Evolutionary conservation across 768 basidiomycete genomes (phyloP), one percentile per base, ranked within the genome.

Genomic region (Tulasnella sp.): DNA sequence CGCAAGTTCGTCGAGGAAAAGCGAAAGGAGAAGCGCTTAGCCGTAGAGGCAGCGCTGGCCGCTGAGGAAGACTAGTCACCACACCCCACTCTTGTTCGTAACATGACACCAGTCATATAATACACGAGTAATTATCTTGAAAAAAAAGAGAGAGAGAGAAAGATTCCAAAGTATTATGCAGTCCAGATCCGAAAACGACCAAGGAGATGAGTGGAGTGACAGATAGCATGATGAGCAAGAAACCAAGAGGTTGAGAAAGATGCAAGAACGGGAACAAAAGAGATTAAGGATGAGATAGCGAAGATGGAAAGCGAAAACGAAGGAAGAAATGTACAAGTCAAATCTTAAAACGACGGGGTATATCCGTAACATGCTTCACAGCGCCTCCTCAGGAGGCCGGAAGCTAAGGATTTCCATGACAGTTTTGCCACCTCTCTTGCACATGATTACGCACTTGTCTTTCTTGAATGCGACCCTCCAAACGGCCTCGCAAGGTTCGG

Each of bases 401-500:
- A 92, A 90, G 80, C 89, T 91, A 90, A 94, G 92, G 75, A 96
- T 90, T 87, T 97, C 96, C 84, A 96, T 89, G 26, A 93, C 90
- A 74, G 93, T 95, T 87, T 91, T 92, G 37, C 91, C 92, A 40
- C 87, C 89, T 78, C 93, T 87, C 86, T 90, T 91, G 84, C 93
- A 93, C 86, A 95, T 89, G 57, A 98, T 87, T 26, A 92, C 93
- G 83, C 90, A 92, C 73, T 89, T 89, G 83, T 93, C 90, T 40
- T 88, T 86, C 82, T 89, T 87, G 85, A 91, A 92, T 51, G 87
- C 90, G 57, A 95, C 92, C 85, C 94, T 91, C 96, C 95, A 98
- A 74, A 95, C 91, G 77, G 88, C 90, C 83, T 96, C 94, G 79
- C 91, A 91, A 32, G 88, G 88, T 78, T 91, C 91, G 70, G 88